Conservation (phyloP, 805 yeast genomes). For the Wickerhamiella parazyma region DNA sequence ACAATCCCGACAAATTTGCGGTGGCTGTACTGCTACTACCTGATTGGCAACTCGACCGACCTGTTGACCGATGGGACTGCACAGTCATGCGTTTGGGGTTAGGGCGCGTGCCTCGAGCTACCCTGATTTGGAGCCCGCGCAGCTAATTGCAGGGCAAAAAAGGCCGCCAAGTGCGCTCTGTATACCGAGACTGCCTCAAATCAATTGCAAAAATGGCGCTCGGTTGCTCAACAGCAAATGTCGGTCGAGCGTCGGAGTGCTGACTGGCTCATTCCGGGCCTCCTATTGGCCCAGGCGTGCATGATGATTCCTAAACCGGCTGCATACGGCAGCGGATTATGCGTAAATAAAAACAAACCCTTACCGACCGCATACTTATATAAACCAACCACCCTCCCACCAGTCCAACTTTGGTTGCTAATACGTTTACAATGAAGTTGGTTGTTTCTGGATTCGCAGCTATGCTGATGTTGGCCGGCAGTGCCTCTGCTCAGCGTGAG, state of each 20-base stretch:
- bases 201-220: too few relatives aligned
- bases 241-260: constrained; percentile 6
- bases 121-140: background rate
- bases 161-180: background rate
- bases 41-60: constrained; percentile 8
- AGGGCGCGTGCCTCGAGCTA: background rate
- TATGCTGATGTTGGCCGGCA: constrained; percentile 17
- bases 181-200: too few relatives aligned
- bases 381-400: constrained; percentile 6
- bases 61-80: constrained; percentile 9
- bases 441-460: constrained; percentile 11
- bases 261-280: background rate
- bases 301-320: constrained; percentile 6
- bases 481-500: constrained; percentile 18
- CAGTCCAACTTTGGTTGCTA: constrained; percentile 3
- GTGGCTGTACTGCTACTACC: constrained; percentile 10
- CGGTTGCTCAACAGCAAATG: too few relatives aligned
- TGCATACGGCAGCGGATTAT: constrained; percentile 11
- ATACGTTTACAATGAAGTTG: constrained; percentile 7
- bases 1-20: background rate
- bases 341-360: constrained; percentile 11
- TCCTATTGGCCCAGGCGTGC: constrained; percentile 6
- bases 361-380: constrained; percentile 11
- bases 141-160: background rate
- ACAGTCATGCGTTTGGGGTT: constrained; percentile 4